Conservation (phyloP, 2,329 filamentous ascomycete species). For the Bipolaris victoriae region DNA sequence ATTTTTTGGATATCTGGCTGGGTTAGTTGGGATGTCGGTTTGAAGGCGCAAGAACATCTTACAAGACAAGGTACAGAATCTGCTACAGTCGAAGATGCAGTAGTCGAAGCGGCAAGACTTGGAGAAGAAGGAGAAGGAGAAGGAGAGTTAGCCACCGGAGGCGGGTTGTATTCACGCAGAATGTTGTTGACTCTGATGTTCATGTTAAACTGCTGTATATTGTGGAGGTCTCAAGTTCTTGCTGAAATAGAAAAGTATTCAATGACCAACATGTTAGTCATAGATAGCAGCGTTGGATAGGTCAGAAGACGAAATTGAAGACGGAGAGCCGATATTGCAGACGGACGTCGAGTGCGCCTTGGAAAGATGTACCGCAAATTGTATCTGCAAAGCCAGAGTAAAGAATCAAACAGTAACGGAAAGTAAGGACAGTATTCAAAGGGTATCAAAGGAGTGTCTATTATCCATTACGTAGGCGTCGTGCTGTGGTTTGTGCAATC, state of each 20-base stretch:
- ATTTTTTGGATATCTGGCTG: conserved; percentile 9
- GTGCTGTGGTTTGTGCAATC: conserved; percentile 3
- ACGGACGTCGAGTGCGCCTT: neutral
- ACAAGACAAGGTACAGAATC: neutral
- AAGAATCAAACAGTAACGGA: neutral
- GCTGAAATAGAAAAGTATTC: neutral
- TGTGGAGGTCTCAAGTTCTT: neutral
- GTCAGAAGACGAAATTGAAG: neutral
- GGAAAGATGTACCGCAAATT: neutral
- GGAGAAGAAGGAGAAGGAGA: neutral
- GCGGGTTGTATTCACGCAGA: neutral
- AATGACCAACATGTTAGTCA: neutral
- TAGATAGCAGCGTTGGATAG: neutral
- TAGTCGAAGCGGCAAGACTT: neutral
- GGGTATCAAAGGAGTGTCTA: conserved; percentile 1
- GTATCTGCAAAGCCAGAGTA: neutral
- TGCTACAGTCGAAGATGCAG: neutral
- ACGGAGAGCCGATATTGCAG: neutral
- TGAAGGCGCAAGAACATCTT: neutral
- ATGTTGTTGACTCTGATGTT: neutral
- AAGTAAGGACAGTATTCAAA: neutral
- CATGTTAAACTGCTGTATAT: neutral
- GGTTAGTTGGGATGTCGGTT: neutral
- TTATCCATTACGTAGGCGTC: conserved; percentile 15
- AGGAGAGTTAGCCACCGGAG: neutral